Percentiles rank a stretch among this genome's conserved stretches.
Conservation (phyloP, 1,284 basidiomycete genomes). For the Tilletia walkeri region DNA sequence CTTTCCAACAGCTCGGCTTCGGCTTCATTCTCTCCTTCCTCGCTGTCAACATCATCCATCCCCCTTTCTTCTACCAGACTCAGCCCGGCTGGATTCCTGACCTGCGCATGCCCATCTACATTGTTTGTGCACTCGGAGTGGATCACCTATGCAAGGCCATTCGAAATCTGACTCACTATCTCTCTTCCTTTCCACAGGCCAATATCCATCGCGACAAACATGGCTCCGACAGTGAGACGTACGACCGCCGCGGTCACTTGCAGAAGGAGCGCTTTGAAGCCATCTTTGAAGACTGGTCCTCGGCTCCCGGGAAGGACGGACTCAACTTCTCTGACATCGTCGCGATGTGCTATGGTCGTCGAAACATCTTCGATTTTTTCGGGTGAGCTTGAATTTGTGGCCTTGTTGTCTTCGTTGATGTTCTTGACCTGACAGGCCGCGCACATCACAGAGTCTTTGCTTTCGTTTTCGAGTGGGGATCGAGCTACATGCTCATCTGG, state of each 20-base stretch:
- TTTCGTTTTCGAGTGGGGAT: constrained; percentile 40
- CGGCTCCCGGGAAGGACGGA: constrained; percentile 30
- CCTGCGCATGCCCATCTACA: constrained; percentile 59
- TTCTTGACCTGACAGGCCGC: too few species aligned
- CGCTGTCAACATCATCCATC: constrained; percentile 58
- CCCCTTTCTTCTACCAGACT: constrained; percentile 39
- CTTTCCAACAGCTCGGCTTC: constrained; percentile 58
- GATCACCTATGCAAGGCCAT: too few species aligned
- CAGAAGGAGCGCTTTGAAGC: constrained; percentile 30
- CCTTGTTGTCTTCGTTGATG: too few species aligned
- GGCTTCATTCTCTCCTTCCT: constrained; percentile 58
- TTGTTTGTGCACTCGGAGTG: constrained; percentile 26
- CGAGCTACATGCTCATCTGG: constrained; percentile 40
- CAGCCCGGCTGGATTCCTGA: constrained; percentile 53
- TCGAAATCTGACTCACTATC: too few species aligned
- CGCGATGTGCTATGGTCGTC: constrained; percentile 34
- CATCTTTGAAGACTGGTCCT: constrained; percentile 39
- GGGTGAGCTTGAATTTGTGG: constrained; percentile 19
- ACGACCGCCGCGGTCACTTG: constrained; percentile 54
- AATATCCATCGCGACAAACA: constrained; percentile 59
- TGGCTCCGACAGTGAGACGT: constrained; percentile 57
- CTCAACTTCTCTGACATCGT: constrained; percentile 35
- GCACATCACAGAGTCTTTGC: constrained; percentile 20
- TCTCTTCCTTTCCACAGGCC: not conserved
- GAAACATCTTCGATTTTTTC: constrained; percentile 38